Evolutionary conservation across 495 filamentous ascomycete species (phyloP).

Genomic region (Annulohypoxylon moriforme): DNA sequence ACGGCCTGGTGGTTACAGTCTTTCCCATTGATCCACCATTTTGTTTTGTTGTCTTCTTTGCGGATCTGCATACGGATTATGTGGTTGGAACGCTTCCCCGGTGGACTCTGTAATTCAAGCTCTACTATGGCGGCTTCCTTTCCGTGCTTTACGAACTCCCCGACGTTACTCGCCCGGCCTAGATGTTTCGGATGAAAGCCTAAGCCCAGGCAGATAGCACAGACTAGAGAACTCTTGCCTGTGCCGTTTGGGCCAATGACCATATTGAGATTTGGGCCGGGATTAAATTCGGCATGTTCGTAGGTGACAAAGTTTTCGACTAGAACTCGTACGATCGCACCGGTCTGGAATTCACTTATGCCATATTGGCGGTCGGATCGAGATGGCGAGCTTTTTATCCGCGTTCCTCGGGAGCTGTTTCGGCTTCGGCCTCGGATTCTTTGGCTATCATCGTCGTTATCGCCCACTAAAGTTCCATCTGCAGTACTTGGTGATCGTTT

Average conservation of each 20-base stretch:
- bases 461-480: conserved; percentile 23
- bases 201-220: conserved; percentile 93
- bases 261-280: conserved; percentile 96
- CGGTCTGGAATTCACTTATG: conserved; percentile 69
- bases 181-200: conserved; percentile 86
- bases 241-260: conserved; percentile 98
- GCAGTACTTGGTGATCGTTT: conserved; percentile 38
- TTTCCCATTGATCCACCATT: conserved; percentile 76
- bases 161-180: conserved; percentile 84
- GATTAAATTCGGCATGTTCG: conserved; percentile 85
- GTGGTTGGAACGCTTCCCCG: conserved; percentile 67
- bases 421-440: neutral
- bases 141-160: conserved; percentile 95
- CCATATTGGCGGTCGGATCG: conserved; percentile 16
- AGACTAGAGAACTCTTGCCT: conserved; percentile 96
- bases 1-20: conserved; percentile 68
- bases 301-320: conserved; percentile 97
- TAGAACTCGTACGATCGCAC: conserved; percentile 88
- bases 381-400: conserved; percentile 29
- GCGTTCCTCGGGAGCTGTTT: conserved; percentile 6
- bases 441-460: conserved; percentile 24
- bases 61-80: conserved; percentile 80
- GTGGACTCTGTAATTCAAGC: conserved; percentile 80
- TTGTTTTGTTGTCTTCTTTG: conserved; percentile 80
- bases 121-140: conserved; percentile 81